These are phyloP conservation scores for Penicillium sp. DNA, from an alignment of 2,329 filamentous ascomycete genomes.

Conservation along the genomic window DNA sequence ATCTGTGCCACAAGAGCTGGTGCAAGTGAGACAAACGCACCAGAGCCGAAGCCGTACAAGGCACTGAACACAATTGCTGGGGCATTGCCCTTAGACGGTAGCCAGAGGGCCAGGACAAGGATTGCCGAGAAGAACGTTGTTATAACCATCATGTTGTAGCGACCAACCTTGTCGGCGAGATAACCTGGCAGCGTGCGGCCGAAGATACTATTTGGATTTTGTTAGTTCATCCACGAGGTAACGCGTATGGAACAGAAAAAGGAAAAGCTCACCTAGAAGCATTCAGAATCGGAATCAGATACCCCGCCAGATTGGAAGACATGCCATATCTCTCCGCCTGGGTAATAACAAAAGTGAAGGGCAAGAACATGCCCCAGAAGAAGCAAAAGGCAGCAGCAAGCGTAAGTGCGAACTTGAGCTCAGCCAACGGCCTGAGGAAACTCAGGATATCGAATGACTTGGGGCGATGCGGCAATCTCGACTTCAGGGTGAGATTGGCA, in stretches of 20 bases:
- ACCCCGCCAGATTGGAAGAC: conserved; percentile 47
- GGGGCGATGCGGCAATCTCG: conserved; percentile 39
- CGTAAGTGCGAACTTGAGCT: conserved; percentile 22
- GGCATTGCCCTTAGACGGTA: conserved; percentile 52
- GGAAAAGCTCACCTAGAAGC: conserved; percentile 38
- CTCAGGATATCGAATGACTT: conserved; percentile 16
- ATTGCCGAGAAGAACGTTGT: conserved; percentile 38
- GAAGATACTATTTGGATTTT: conserved; percentile 24
- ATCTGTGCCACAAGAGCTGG: conserved; percentile 69
- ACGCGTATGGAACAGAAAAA: neutral
- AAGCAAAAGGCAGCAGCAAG: conserved; percentile 37
- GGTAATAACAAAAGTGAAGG: conserved; percentile 51
- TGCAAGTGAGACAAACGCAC: conserved; percentile 62
- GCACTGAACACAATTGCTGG: conserved; percentile 62
- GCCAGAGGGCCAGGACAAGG: conserved; percentile 52
- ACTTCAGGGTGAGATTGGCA: conserved; percentile 52
- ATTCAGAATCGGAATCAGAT: conserved; percentile 56
- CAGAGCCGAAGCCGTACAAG: conserved; percentile 68
- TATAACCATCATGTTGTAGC: conserved; percentile 47
- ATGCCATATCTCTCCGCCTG: conserved; percentile 52
- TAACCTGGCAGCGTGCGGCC: conserved; percentile 34
- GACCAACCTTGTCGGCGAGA: conserved; percentile 30
- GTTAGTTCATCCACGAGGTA: neutral
- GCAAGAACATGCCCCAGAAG: conserved; percentile 60
- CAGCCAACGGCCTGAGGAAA: conserved; percentile 24